These are phyloP conservation scores for Phlyctochytrium planicorne DNA, from an alignment of 192 early-diverging fungal species.

Conservation along the genomic window DNA sequence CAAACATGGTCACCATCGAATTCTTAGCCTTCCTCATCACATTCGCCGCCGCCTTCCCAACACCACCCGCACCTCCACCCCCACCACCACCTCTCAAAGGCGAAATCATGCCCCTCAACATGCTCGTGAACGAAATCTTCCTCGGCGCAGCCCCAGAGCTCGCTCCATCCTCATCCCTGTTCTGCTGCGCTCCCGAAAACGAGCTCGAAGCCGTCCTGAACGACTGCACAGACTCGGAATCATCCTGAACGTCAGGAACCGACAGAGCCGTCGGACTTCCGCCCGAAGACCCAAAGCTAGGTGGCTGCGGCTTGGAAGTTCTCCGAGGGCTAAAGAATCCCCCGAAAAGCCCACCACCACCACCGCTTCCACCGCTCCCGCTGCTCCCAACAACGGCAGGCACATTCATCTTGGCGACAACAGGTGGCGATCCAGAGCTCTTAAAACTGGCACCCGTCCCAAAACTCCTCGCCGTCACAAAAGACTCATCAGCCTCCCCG, in stretches of 20 bases:
- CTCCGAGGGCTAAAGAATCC: neutral
- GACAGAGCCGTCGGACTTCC: too few species aligned
- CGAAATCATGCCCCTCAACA: constrained; percentile 2
- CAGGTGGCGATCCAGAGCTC: too few species aligned
- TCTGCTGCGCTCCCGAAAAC: neutral
- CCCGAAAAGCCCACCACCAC: too few species aligned
- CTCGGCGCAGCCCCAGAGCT: neutral
- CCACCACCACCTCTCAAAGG: neutral
- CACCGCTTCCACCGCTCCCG: neutral
- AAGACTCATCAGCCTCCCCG: too few species aligned
- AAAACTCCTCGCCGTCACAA: too few species aligned
- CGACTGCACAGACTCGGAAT: constrained; percentile 5
- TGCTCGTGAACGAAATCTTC: neutral
- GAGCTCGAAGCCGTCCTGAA: neutral
- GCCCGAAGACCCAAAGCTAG: too few species aligned
- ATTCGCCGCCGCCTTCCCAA: neutral
- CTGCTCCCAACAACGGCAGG: neutral
- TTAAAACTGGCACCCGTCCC: too few species aligned
- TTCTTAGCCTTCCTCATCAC: neutral
- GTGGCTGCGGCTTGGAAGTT: neutral
- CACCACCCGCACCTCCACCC: neutral
- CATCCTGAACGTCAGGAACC: neutral
- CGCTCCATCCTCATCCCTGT: neutral
- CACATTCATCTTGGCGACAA: too few species aligned
- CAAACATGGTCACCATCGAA: constrained; percentile 23